phyloP scores from a whole-genome alignment of 75 land plant genomes.

The Sequoiadendron giganteum region DNA sequence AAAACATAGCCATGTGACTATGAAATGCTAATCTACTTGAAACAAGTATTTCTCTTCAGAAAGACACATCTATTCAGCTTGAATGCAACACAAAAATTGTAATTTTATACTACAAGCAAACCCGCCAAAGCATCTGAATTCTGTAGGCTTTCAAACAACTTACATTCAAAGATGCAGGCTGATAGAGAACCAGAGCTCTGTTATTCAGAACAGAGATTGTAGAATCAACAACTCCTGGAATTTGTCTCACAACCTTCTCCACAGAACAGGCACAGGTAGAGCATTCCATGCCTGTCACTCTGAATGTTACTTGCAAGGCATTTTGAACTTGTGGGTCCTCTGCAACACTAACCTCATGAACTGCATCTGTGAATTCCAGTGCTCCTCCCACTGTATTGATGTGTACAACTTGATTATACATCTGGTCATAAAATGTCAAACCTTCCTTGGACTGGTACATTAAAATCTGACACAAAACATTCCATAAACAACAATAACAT shows the following conservation, averaged over 20 bases:
- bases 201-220: slow-evolving; percentile 44
- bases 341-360: not conserved
- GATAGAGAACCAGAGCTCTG: slow-evolving; percentile 61
- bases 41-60: not conserved
- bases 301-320: slow-evolving; percentile 17
- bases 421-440: not conserved
- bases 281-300: slow-evolving; percentile 65
- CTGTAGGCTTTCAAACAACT: slow-evolving; percentile 8
- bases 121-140: not conserved
- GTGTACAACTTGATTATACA: not conserved
- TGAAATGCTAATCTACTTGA: not conserved
- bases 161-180: slow-evolving; percentile 61
- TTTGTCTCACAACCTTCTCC: slow-evolving; percentile 59
- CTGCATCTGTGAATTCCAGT: not conserved
- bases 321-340: slow-evolving; percentile 1
- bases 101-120: slow-evolving; percentile 5
- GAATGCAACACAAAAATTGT: not conserved
- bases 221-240: slow-evolving; percentile 60
- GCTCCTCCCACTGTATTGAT: not conserved
- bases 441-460: not conserved
- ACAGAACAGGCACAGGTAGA: slow-evolving; percentile 65
- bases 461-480: not conserved
- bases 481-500: not conserved
- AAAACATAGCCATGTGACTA: not conserved
- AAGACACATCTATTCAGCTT: not conserved